phyloP scores from a whole-genome alignment of 2,329 filamentous ascomycete genomes.

The Cordyceps cateniannulata region DNA sequence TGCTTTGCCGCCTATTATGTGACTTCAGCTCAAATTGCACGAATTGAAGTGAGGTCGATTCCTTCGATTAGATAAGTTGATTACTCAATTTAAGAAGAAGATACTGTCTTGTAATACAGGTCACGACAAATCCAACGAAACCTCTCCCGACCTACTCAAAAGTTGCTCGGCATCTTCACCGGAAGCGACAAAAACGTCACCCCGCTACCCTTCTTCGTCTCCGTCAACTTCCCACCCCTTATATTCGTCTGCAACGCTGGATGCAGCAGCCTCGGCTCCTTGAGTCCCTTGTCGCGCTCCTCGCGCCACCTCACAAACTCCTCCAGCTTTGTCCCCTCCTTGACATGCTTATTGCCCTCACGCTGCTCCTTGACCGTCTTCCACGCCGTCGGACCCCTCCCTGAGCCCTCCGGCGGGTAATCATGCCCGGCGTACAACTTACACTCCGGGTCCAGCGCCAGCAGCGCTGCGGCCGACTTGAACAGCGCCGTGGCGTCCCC shows the following conservation, averaged over 20 bases:
- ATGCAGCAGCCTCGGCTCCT: conserved; percentile 41
- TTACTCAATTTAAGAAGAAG: too few species aligned
- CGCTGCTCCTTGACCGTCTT: conserved; percentile 41
- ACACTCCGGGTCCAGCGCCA: conserved; percentile 34
- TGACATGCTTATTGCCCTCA: conserved; percentile 42
- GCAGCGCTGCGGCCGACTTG: conserved; percentile 34
- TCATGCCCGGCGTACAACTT: conserved; percentile 51
- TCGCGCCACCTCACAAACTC: conserved; percentile 38
- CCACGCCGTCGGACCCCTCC: conserved; percentile 30
- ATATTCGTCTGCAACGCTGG: conserved; percentile 48
- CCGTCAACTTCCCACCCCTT: conserved; percentile 33
- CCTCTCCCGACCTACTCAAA: not conserved
- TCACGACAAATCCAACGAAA: too few species aligned
- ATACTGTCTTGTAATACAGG: too few species aligned
- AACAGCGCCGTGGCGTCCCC: conserved; percentile 40
- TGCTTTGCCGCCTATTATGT: too few species aligned
- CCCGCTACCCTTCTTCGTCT: not conserved
- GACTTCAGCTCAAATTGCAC: too few species aligned
- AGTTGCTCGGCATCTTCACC: not conserved
- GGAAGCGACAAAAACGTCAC: not conserved
- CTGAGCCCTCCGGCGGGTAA: conserved; percentile 35
- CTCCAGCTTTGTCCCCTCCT: conserved; percentile 31
- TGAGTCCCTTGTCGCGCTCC: conserved; percentile 36
- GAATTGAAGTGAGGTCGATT: too few species aligned
- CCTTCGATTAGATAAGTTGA: too few species aligned